These are phyloP conservation scores for Pestalotiopsis sp. DNA, from an alignment of 2,329 filamentous ascomycete genomes.

Conservation along the genomic window DNA sequence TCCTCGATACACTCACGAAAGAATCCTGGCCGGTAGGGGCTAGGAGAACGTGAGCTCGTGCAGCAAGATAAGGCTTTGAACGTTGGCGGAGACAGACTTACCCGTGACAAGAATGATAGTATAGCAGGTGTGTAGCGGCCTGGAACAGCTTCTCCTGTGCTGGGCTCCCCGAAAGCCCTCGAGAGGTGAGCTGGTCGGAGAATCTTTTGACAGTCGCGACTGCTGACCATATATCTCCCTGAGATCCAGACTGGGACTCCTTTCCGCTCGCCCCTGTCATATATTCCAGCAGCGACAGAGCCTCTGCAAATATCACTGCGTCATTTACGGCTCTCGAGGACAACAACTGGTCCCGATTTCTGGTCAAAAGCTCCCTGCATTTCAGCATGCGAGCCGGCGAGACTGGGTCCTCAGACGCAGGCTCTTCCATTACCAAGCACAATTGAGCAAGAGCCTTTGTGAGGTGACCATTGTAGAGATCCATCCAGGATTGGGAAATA, in stretches of 20 bases:
- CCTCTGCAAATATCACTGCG: conserved; percentile 60
- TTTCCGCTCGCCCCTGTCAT: conserved; percentile 46
- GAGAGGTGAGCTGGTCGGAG: conserved; percentile 44
- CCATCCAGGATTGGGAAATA: conserved; percentile 68
- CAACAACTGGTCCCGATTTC: conserved; percentile 57
- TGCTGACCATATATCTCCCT: conserved; percentile 59
- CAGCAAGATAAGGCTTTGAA: not conserved
- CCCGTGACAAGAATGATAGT: conserved; percentile 63
- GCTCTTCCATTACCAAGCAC: conserved; percentile 38
- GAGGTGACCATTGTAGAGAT: conserved; percentile 48
- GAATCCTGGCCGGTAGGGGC: conserved; percentile 67
- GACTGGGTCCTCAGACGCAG: conserved; percentile 17
- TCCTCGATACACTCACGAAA: conserved; percentile 63
- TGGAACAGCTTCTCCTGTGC: conserved; percentile 70
- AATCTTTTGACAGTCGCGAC: conserved; percentile 42
- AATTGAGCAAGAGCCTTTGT: conserved; percentile 38
- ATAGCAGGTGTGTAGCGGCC: conserved; percentile 65
- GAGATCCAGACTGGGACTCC: conserved; percentile 46
- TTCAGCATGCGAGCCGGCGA: conserved; percentile 51
- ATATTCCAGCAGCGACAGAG: conserved; percentile 68
- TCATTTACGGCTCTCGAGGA: conserved; percentile 47
- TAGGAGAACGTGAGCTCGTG: conserved; percentile 25
- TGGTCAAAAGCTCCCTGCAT: conserved; percentile 52
- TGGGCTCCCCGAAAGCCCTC: conserved; percentile 31
- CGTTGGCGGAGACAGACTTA: conserved; percentile 29